These are phyloP conservation scores for Spizellomyces sp. DNA, from an alignment of 192 early-diverging fungal genomes.

Conservation along the genomic window DNA sequence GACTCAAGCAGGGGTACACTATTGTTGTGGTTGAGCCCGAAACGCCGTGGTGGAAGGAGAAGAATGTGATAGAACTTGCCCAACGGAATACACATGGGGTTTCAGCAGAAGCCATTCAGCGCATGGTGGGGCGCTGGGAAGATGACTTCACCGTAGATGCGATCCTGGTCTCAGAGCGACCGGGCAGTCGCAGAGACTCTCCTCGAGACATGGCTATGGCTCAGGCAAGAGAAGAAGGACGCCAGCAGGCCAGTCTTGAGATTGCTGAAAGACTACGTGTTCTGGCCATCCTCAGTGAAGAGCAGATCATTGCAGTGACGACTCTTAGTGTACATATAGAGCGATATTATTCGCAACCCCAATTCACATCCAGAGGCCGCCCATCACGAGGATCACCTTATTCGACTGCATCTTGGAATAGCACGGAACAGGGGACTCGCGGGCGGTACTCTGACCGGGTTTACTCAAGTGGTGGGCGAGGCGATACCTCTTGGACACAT, in stretches of 20 bases:
- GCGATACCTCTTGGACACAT: too few species aligned
- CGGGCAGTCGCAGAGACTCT: not conserved
- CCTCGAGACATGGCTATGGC: not conserved
- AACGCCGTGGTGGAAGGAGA: constrained; percentile 45
- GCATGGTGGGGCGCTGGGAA: constrained; percentile 51
- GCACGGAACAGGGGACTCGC: too few species aligned
- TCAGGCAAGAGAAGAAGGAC: not conserved
- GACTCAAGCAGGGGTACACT: constrained; percentile 31
- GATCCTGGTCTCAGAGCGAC: constrained; percentile 19
- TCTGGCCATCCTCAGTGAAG: not conserved
- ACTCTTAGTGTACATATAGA: too few species aligned
- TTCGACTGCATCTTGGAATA: too few species aligned
- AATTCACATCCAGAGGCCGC: too few species aligned
- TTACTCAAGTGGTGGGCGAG: too few species aligned
- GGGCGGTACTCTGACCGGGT: too few species aligned
- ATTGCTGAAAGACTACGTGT: not conserved
- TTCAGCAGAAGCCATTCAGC: constrained; percentile 32
- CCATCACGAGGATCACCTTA: too few species aligned
- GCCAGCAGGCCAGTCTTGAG: not conserved
- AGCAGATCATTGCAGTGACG: not conserved
- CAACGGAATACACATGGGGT: constrained; percentile 45
- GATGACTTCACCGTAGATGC: constrained; percentile 38
- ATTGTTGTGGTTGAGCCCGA: constrained; percentile 42
- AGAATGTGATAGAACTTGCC: constrained; percentile 39
- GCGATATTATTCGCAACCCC: too few species aligned